These are phyloP conservation scores for Hypoxylon sp. DNA, from an alignment of 2,329 filamentous ascomycete genomes.

Conservation along the genomic window DNA sequence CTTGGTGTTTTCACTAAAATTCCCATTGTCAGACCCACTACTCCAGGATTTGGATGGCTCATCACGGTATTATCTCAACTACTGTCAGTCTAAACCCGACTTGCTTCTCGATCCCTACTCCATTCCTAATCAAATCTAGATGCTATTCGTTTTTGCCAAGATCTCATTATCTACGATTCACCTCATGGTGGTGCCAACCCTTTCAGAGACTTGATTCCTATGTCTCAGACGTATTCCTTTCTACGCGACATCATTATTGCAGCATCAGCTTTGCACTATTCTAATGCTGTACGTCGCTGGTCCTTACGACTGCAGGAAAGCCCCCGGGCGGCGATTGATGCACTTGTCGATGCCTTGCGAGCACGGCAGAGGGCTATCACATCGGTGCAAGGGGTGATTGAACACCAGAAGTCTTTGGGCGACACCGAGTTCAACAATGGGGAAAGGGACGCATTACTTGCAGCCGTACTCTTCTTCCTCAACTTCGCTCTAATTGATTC, in stretches of 20 bases:
- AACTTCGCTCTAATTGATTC: slow-evolving; percentile 65
- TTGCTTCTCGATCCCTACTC: neutral
- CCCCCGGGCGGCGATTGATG: slow-evolving; percentile 47
- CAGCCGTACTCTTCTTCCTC: slow-evolving; percentile 63
- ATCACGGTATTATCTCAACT: slow-evolving; percentile 61
- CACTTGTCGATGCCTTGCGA: slow-evolving; percentile 60
- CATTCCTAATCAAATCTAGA: slow-evolving; percentile 38
- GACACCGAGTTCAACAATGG: slow-evolving; percentile 51
- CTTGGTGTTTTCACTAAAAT: slow-evolving; percentile 21
- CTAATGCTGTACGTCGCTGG: slow-evolving; percentile 56
- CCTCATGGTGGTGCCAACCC: slow-evolving; percentile 57
- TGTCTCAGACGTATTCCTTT: slow-evolving; percentile 59
- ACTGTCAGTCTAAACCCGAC: slow-evolving; percentile 58
- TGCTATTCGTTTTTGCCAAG: slow-evolving; percentile 60
- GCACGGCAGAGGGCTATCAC: slow-evolving; percentile 62
- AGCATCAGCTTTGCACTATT: slow-evolving; percentile 63
- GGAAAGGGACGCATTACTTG: slow-evolving; percentile 60
- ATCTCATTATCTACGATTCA: slow-evolving; percentile 63
- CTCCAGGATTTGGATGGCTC: slow-evolving; percentile 64
- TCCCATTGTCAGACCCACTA: slow-evolving; percentile 64
- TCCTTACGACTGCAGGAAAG: slow-evolving; percentile 43
- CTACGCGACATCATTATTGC: slow-evolving; percentile 63
- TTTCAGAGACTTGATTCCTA: slow-evolving; percentile 61
- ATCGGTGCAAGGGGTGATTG: slow-evolving; percentile 56
- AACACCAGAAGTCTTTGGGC: slow-evolving; percentile 35